Evolutionary conservation across 2,329 filamentous ascomycete species (phyloP), one percentile per base, ranked within the genome.

Genomic region (Ophiostoma tasmaniense): DNA sequence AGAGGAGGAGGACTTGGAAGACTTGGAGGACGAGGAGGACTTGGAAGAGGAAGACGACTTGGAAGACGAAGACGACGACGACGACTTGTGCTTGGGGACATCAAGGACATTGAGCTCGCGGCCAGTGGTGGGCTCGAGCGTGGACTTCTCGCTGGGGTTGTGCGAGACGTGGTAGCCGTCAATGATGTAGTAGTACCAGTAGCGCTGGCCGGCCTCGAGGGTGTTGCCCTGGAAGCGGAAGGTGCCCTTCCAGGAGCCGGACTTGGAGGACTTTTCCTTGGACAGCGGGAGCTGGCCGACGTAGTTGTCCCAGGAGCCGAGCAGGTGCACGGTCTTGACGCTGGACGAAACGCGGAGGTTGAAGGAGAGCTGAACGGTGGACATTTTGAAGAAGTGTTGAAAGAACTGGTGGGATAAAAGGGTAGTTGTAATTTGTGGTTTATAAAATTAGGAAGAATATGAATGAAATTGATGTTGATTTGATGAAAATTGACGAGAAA

Each of bases 181-280:
- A 80, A 98, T 95, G 88, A 98, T 97, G 86, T 97, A 99, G 88
- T 99, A 99, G 89, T 98, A 99, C 95, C 95, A 99, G 88, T 98
- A 98, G 78, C 94, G 90, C 79, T 92, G 89, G 79, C 94, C 93
- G 75, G 92, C 85, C 84, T 94, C 89, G 76, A 98, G 87, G 71
- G 92, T 94, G 72, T 87, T 82, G 78, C 90, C 90, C 82, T 95
- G 91, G 83, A 99, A 97, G 82, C 92, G 90, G 85, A 99, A 97
- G 76, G 92, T 96, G 77, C 94, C 95, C 80, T 93, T 91, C 93
- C 94, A 98, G 75, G 90, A 90, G 78, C 93, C 93, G 69, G 90
- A 88, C 85, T 97, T 97, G 81, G 89, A 89, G 66, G 90, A 82
- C 83, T 87, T 89, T 80, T 97, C 92, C 84, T 93, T 93, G 81